Evolutionary conservation across 2,329 filamentous ascomycete genomes (phyloP).

Genomic region (Claviceps fusiformis): DNA sequence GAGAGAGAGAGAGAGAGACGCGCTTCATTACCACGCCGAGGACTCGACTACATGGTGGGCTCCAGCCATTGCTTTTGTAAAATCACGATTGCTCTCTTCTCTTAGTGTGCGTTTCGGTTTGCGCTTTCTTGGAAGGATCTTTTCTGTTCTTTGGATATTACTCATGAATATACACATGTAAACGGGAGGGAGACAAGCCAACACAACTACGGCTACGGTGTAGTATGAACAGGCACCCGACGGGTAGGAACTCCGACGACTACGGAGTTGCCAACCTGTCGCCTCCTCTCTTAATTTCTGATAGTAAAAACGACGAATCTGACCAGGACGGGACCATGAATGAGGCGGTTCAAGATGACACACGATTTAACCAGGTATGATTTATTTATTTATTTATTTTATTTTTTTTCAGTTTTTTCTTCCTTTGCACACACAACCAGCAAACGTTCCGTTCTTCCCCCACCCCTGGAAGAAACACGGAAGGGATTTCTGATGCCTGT

Average conservation of each 20-base stretch:
- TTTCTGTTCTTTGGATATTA: conserved; percentile 9
- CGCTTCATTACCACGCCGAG: neutral
- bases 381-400: neutral
- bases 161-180: conserved; percentile 11
- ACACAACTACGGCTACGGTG: conserved; percentile 1
- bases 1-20: too few species aligned
- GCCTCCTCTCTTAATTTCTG: conserved; percentile 23
- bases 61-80: conserved; percentile 1
- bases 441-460: neutral
- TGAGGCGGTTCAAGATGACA: conserved; percentile 23
- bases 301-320: conserved; percentile 41
- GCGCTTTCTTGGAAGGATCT: neutral
- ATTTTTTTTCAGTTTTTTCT: too few species aligned
- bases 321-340: conserved; percentile 33
- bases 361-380: conserved; percentile 45
- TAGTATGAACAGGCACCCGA: conserved; percentile 27
- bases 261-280: conserved; percentile 20
- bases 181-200: neutral
- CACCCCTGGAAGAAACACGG: too few species aligned
- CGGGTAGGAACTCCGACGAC: conserved; percentile 21
- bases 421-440: too few species aligned
- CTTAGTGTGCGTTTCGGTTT: neutral
- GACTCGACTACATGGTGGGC: conserved; percentile 2
- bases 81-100: neutral
- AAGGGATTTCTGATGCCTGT: neutral